A percentile compares a stretch with the other conserved stretches of the same genome.
phyloP scores from a whole-genome alignment of 768 basidiomycete genomes.

The Phanerochaete carnosa region DNA sequence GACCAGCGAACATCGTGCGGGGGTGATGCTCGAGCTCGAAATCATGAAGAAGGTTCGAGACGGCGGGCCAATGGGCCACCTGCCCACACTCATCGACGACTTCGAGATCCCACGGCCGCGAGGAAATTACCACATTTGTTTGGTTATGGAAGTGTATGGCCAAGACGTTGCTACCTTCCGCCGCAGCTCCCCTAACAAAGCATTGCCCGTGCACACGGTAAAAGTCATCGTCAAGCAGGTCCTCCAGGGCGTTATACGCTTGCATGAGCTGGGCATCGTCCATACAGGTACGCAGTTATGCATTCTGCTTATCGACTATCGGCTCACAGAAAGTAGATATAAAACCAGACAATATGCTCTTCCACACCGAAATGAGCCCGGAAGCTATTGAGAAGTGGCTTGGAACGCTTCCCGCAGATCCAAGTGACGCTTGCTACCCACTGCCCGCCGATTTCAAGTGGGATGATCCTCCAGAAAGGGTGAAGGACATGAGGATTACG shows the following conservation, averaged over 20 bases:
- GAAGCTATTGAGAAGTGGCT: slow-evolving; percentile 6
- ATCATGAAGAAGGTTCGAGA: slow-evolving; percentile 16
- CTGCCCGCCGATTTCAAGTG: slow-evolving; percentile 13
- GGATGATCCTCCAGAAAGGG: slow-evolving; percentile 9
- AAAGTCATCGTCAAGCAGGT: slow-evolving; percentile 15
- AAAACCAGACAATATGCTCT: slow-evolving; percentile 26
- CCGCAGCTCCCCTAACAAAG: slow-evolving; percentile 18
- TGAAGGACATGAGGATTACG: slow-evolving; percentile 8
- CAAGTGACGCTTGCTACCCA: slow-evolving; percentile 16
- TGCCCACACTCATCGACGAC: slow-evolving; percentile 18
- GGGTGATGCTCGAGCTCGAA: slow-evolving; percentile 15
- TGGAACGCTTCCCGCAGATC: neutral
- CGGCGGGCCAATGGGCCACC: slow-evolving; percentile 3
- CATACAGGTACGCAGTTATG: slow-evolving; percentile 16
- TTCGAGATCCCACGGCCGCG: slow-evolving; percentile 13
- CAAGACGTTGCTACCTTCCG: slow-evolving; percentile 20
- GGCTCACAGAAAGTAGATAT: slow-evolving; percentile 16
- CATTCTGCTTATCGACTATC: neutral
- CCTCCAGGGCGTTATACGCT: slow-evolving; percentile 8
- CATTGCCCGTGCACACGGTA: slow-evolving; percentile 14
- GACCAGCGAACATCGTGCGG: slow-evolving; percentile 9
- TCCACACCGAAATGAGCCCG: slow-evolving; percentile 11
- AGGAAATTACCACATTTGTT: slow-evolving; percentile 19
- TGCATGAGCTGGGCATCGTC: slow-evolving; percentile 19
- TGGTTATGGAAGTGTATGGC: slow-evolving; percentile 18